Evolutionary conservation across 1,284 basidiomycete genomes (phyloP), one percentile per base, ranked within the genome.

Genomic region (Ustilago cynodontis): DNA sequence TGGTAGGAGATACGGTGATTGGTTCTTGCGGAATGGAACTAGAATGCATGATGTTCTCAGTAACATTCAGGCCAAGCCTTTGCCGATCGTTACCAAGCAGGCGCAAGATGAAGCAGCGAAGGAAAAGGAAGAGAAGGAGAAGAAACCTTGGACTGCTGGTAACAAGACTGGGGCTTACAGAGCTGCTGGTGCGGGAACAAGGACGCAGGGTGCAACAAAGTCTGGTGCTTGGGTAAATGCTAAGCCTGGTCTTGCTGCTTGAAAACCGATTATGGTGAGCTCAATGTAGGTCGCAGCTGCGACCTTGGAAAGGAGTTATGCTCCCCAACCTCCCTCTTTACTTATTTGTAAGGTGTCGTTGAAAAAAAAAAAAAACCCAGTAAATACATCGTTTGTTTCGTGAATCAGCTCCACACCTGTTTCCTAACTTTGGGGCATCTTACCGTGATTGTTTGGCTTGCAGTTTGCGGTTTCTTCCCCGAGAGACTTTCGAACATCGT

Each of bases 1-100:
- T 14, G 94, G 95, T 24, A 88, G 95, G 56, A 91, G 94, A 62
- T 98, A 94, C 85, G 95, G 94, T 2, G 94, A 95, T 45, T 97
- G 94, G 93, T 98, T 98, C 88, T 94, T 98, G 87, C 92, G 94
- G 77, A 82, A 84, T 55, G 80, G 79, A 9, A 80, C 78, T 5
- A 60, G 83, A 10, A 83, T 84, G 82, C 62, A 77, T 59, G 79
- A 84, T 39, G 81, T 80, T 22, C 56, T 83, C 10, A 29, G 45
- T 37, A 79, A 77, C 58, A 78, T 81, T 52, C 74, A 79, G 68
- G 39, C 45, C 50, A 83, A 84, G 61, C 65, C 82, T 2, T 55
- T 83, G 60, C 82, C 82, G 3, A 80, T 84, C 41, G 59, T 69
- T 1, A 59, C 13, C 24, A 75, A 75, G 55, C 58, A 74, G 63